Base-by-base conservation (phyloP, 2,329 filamentous ascomycete genomes). In the Botrytis fabae region DNA sequence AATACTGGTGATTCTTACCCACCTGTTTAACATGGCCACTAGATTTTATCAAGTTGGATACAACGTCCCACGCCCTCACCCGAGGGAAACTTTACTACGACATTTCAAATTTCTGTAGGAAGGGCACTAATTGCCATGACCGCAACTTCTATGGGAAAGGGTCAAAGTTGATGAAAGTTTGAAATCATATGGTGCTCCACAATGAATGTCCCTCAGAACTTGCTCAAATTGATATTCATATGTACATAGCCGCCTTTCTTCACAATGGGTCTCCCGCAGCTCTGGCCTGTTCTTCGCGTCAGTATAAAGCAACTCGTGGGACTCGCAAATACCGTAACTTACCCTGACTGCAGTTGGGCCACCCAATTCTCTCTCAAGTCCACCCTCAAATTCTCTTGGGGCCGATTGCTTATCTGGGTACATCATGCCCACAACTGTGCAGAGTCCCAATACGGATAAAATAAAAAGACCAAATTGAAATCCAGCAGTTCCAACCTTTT, bases 281-380 rank as follows among this genome's bases (percentile, higher is more conserved):
- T 80, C 88, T 86, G 78, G 89, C 88, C 89, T 84, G 75, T 57
- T 69, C n/a, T 32, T 22, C 12, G 38, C 18, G 48, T 69, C 18
- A 69, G 65, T 69, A 69, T 18, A 57, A 69, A 57, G 25, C 18
- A 32, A 69, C 9, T 35, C 22, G 48, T n/a, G n/a, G 18, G n/a
- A 32, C 1, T 32, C 18, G 54, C 54, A 38, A 42, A 59, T 73
- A 12, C 22, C 35, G 42, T 28, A 57, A 86, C 91, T 83, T 84
- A 93, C 92, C 83, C 88, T 85, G 70, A 90, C 75, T 73, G 91
- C 91, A 79, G 88, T 88, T 42, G 88, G 82, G 16, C 93, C 93
- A 74, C 93, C 93, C 74, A 96, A 84, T 81, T 95, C 93, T 79
- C 87, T 87, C 82, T 93, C 88, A 76, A 96, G 82, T 35, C 93